Base-by-base conservation (phyloP, 2,329 filamentous ascomycete species). In the Volutella citrinella region DNA sequence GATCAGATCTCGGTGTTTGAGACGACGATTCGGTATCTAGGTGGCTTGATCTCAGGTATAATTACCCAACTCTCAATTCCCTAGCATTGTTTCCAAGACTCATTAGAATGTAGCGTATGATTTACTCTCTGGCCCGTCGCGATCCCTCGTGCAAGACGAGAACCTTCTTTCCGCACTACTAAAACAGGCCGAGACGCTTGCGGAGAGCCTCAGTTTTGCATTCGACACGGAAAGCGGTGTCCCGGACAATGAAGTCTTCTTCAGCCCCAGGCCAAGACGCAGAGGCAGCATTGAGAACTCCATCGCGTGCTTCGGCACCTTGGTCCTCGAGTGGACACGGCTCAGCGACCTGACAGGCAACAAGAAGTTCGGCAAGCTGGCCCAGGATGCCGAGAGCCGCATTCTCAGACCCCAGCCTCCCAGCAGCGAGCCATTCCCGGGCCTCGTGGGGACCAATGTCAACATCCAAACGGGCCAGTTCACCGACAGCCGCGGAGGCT, bases 1-100 rank as follows among this genome's bases (percentile, higher is more conserved):
- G 60, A 69, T 3, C 61, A 69, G 9, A 79, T 95, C 30, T 91
- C 84, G 22, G 63, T 95, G 7, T 95, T 95, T 52, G 89, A 95
- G 63, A 94, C 87, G 0, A 95, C 87, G 1, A 95, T 95, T 53
- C 81, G 89, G 18, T 95, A 95, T 52, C 65, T 95, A 2, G 89
- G 78, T 9, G 89, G 88, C 12, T 70, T 95, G 50, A 56, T 95
- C 8, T 85, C 88, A 4, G 86, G 82, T 75, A 46, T 14, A 49
- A 7, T 8, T 7, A 26, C 22, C 31, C 18, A 18, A 5, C 18
- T 24, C 14, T 19, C 12, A 30, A 15, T 15, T n/a, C 30, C 16
- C 9, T 3, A 18, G 14, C 9, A 41, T 28, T 11, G 7, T 11
- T 8, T 4, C 12, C 6, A 18, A 19, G 13, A n/a, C 8, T 25